These are phyloP conservation scores for Colletotrichum sp. DNA, from an alignment of 2,329 filamentous ascomycete genomes.

Conservation along the genomic window DNA sequence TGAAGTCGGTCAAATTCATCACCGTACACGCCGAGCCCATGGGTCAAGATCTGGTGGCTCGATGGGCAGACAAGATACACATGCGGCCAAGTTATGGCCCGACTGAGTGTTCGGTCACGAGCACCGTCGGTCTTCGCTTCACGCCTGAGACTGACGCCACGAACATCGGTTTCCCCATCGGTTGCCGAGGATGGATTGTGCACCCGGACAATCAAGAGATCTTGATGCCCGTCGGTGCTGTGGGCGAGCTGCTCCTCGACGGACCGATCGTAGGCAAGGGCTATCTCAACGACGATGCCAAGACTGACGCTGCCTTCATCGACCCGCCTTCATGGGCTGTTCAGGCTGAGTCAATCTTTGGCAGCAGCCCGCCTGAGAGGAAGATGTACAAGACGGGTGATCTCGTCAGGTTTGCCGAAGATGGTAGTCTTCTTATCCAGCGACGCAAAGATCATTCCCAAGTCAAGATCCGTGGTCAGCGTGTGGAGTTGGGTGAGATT, in stretches of 20 bases:
- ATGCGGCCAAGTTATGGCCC: slow-evolving; percentile 31
- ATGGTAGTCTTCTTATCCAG: slow-evolving; percentile 11
- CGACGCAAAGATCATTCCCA: slow-evolving; percentile 23
- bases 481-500: slow-evolving; percentile 11
- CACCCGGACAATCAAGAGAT: slow-evolving; percentile 20
- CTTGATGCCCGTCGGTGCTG: slow-evolving; percentile 2
- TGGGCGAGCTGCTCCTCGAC: slow-evolving; percentile 14
- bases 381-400: slow-evolving; percentile 21
- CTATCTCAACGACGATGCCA: slow-evolving; percentile 5
- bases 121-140: slow-evolving; percentile 34
- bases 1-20: slow-evolving; percentile 43
- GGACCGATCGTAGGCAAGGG: slow-evolving; percentile 2
- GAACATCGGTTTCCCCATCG: slow-evolving; percentile 28
- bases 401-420: slow-evolving; percentile 5
- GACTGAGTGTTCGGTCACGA: slow-evolving; percentile 24
- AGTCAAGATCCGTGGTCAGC: slow-evolving; percentile 24
- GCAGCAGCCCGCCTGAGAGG: neutral
- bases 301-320: neutral
- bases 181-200: slow-evolving; percentile 28
- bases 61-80: slow-evolving; percentile 24
- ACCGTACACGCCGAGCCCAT: slow-evolving; percentile 31
- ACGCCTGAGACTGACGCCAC: neutral
- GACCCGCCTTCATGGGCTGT: neutral
- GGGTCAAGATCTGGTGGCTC: slow-evolving; percentile 22
- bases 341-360: neutral